Evolutionary conservation across 176 grass and related monocot genomes (phyloP), one percentile per base, ranked within the genome.

Genomic region (Oryza brachyantha): DNA sequence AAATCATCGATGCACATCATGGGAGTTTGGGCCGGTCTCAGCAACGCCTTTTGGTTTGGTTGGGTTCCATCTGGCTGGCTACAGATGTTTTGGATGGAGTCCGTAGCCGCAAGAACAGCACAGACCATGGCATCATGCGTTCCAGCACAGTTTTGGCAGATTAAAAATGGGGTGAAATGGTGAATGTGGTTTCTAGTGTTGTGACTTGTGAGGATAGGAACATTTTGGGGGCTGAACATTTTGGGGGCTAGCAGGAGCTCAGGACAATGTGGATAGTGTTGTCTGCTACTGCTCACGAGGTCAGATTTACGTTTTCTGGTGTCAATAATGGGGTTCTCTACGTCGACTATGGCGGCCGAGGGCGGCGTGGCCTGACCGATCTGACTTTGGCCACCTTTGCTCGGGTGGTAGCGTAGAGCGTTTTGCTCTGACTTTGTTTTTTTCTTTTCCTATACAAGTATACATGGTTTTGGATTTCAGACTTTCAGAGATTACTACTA

Each of bases 191-290:
- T 61, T 31, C 31, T 32, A 28, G 34, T 40, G 29, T 22, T 10
- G 22, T 36, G 21, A 66, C 64, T 36, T n/a, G 54, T 3, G 35
- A 38, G 16, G 61, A 64, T 24, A 36, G 4, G 29, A n/a, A 16
- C 12, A 24, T 29, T 22, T n/a, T 14, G 13, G 41, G 75, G 12
- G 46, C 50, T n/a, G 29, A n/a, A 16, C 12, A 24, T 29, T 22
- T n/a, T 14, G 13, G 41, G 75, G 12, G 46, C 50, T n/a, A 19
- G 48, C 14, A 19, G n/a, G 52, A 57, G 52, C 7, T 5, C 0
- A 68, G 10, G 79, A 77, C 85, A 76, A 50, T 67, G 60, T 46
- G 61, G 61, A 87, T 70, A 67, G 11, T 12, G 67, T 70, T 46
- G 77, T 38, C 77, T 31, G n/a, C 29, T 74, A 38, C 55, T 71